Base-by-base conservation (phyloP, 768 basidiomycete genomes). In the Trametes elegans region DNA sequence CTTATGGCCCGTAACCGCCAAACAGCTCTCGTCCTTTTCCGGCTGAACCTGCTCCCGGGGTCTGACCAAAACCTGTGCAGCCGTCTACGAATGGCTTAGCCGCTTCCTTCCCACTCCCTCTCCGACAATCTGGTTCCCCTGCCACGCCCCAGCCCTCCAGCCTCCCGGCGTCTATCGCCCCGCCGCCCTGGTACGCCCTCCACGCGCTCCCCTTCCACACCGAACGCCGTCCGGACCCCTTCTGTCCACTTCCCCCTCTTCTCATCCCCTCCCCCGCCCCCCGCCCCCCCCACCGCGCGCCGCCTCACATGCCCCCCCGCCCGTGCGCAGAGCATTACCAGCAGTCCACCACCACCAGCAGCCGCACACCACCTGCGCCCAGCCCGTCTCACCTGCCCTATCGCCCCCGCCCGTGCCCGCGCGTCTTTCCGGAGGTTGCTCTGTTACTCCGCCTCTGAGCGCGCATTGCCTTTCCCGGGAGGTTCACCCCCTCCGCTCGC, bases 121-220 rank as follows among this genome's bases (percentile, higher is more conserved):
- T 28, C 42, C 50, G 35, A 49, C 38, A 40, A 41, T 27, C 21
- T 42, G 47, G 57, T 10, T 38, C 49, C 35, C 41, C 40, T 42
- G 46, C 45, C 49, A 39, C 44, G 21, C 56, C 56, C 56, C 56
- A 14, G 48, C 51, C 46, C 57, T 53, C 57, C 56, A 46, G 57
- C 46, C 57, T 53, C 57, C 56, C 51, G 27, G 51, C 51, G 51
- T 26, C 51, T 49, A 49, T 48, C 45, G 50, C 40, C 41, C 41
- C 51, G 46, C 41, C 46, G 7, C 36, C 26, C 44, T 42, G 44
- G 39, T 40, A 23, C 28, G 7, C 38, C 34, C 51, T 19, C 49
- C 49, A 29, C 39, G 38, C 49, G 31, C 51, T 34, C 41, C 51
- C 42, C 49, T 51, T 51, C 49, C 49, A 41, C 49, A 51, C 19